Evolutionary conservation across 2,329 filamentous ascomycete species (phyloP).

Genomic region (Teratosphaeria gauchensis): DNA sequence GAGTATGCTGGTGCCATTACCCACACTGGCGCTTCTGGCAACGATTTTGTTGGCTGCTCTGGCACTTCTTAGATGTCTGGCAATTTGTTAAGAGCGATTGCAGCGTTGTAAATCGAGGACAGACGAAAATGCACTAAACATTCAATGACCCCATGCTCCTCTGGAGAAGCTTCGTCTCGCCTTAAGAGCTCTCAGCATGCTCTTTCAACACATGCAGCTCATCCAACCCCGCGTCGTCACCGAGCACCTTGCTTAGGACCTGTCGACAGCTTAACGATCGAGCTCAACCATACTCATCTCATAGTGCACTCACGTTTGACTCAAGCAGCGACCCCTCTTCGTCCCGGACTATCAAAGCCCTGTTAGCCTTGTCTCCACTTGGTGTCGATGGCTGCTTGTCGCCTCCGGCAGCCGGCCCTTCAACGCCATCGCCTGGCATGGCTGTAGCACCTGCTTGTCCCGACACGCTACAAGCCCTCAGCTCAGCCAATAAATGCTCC

Average conservation of each 20-base stretch:
- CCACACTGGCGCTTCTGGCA: slow-evolving; percentile 58
- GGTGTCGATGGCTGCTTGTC: not conserved
- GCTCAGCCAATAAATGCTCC: too few species aligned
- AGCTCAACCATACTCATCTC: not conserved
- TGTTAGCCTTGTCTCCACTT: not conserved
- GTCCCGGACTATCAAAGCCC: not conserved
- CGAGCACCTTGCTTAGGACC: not conserved
- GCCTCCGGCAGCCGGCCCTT: too few species aligned
- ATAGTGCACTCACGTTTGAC: not conserved
- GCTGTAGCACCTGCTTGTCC: too few species aligned
- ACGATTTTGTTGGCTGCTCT: slow-evolving; percentile 57
- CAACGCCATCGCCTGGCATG: too few species aligned
- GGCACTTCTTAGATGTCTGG: slow-evolving; percentile 24
- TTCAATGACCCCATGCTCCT: not conserved
- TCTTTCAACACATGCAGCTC: not conserved
- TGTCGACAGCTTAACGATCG: not conserved
- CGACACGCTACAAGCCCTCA: too few species aligned
- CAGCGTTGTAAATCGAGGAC: not conserved
- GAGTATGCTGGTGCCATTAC: slow-evolving; percentile 56
- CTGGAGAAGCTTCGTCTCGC: not conserved
- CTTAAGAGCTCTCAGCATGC: not conserved
- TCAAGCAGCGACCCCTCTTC: not conserved
- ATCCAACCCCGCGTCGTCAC: not conserved
- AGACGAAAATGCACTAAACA: not conserved
- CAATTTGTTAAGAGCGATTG: not conserved